Base-by-base conservation (phyloP, 163 green algal species). In the Volvox carteri region DNA sequence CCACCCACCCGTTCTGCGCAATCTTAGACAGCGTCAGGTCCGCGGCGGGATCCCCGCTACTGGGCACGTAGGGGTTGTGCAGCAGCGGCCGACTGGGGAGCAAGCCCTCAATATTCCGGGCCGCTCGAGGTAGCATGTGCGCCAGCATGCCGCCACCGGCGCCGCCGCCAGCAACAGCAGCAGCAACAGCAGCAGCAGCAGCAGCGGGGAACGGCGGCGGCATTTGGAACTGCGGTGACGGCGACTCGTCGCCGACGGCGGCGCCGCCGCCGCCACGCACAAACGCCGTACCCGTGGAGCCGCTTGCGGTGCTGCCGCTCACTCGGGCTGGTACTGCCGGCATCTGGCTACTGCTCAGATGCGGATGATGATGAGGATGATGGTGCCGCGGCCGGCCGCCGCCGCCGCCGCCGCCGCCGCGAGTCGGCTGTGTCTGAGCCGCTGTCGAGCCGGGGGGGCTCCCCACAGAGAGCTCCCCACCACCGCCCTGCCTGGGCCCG, bases 21-120 rank as follows among this genome's bases (percentile, higher is more conserved):
- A 88, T 88, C 68, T 88, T 88, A 67, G 83, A 88, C 48, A 88
- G 68, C 37, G 50, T 35, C 25, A 88, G 83, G 50, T 88, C 83
- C 1, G 83, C 83, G 0, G 68, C 73, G 1, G 83, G 83, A 50
- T 88, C 83, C 23, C 83, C 83, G 50, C 83, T 88, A 37, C 35
- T 62, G 37, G 83, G 83, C 16, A 88, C 83, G 67, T 88, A 88
- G 48, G 83, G 83, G 68, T 88, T 88, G 83, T 88, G 83, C 65
- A 88, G 83, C 83, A 88, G 68, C 46, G 83, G 83, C 25, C 83
- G 50, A 19, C 65, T 81, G 7, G 83, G 83, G 67, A 88, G 50
- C 46, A 88, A 50, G 3, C 48, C 12, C 83, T 88, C 83, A 6
- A 88, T 81, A 67, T 88, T 88, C 23, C 83, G 48, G 28, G 83